Base-by-base conservation (phyloP, 129 eudicot genomes). In the Flaveria robusta region DNA sequence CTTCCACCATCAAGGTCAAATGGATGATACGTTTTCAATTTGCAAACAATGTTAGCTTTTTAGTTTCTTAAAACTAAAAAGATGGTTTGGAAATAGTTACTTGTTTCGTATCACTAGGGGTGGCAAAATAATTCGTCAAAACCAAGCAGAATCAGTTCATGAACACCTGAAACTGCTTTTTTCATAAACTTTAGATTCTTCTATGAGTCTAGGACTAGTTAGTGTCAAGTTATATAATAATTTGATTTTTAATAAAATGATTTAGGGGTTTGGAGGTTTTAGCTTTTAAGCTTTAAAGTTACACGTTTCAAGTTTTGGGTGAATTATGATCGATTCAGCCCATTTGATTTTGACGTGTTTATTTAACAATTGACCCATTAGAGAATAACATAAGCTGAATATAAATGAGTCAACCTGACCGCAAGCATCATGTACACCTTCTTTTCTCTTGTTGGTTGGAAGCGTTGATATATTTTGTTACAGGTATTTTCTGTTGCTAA, bases 401-500 rank as follows among this genome's bases (percentile, higher is more conserved):
- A 19, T 72, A 11, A 18, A 27, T 4, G 52, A 55, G 45, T 66
- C 75, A 34, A 34, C 39, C 5, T 34, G 39, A 29, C 16, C 3
- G n/a, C 29, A 52, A 31, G 39, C n/a, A n/a, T 51, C 12, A 70
- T 70, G 19, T 31, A 29, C n/a, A 19, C 29, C 45, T 71, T 15
- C 15, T 49, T 29, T 27, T 49, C n/a, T 31, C 5, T 71, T 13
- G 49, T 43, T 43, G 0, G 11, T 11, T 43, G 14, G 13, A 37
- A 37, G 3, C 6, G 23, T 24, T 27, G 51, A 12, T n/a, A 59
- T 65, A 12, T 74, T 41, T 63, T 41, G 22, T 55, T 26, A 24
- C 20, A 29, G 26, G 34, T 78, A 7, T 63, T 55, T 71, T 58
- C 81, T 84, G 71, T 72, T 49, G 55, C 39, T 46, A 78, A 34